Conservation (phyloP, 495 filamentous ascomycete genomes). For the Beverwykella pulmonaria region DNA sequence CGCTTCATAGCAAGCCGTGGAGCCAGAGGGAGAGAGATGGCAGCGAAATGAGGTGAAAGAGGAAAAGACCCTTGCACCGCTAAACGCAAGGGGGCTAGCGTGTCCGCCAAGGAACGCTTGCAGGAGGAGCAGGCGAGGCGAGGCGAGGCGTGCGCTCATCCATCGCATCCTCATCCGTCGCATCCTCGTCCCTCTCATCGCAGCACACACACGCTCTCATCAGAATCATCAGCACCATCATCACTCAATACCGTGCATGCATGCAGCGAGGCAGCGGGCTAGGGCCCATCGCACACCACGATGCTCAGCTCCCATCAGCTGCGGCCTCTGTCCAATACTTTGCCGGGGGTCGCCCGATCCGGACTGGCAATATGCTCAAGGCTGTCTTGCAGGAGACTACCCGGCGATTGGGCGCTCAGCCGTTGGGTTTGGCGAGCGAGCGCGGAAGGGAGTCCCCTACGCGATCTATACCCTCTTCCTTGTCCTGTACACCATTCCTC, state of each 20-base stretch:
- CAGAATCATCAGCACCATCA: neutral
- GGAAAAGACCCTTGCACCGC: neutral
- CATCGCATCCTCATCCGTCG: too few relatives aligned
- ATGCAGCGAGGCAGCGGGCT: neutral
- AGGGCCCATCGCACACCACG: neutral
- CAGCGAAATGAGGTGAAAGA: neutral
- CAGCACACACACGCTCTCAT: too few relatives aligned
- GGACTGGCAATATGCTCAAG: neutral
- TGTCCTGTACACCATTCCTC: neutral
- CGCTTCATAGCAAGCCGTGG: neutral
- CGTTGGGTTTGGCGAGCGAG: constrained; percentile 8
- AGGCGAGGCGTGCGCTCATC: too few relatives aligned
- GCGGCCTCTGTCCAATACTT: neutral
- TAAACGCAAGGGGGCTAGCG: neutral
- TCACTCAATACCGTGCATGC: neutral
- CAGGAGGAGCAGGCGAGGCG: too few relatives aligned
- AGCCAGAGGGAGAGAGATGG: neutral
- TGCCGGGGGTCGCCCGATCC: neutral
- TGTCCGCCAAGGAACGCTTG: neutral
- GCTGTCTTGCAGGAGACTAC: constrained; percentile 1
- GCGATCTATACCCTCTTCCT: neutral
- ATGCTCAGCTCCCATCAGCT: neutral
- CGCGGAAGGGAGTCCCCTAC: neutral
- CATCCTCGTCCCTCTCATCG: neutral
- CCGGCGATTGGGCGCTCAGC: constrained; percentile 10